These are phyloP conservation scores for Capronia americana DNA, from an alignment of 2,329 filamentous ascomycete species.

Conservation along the genomic window DNA sequence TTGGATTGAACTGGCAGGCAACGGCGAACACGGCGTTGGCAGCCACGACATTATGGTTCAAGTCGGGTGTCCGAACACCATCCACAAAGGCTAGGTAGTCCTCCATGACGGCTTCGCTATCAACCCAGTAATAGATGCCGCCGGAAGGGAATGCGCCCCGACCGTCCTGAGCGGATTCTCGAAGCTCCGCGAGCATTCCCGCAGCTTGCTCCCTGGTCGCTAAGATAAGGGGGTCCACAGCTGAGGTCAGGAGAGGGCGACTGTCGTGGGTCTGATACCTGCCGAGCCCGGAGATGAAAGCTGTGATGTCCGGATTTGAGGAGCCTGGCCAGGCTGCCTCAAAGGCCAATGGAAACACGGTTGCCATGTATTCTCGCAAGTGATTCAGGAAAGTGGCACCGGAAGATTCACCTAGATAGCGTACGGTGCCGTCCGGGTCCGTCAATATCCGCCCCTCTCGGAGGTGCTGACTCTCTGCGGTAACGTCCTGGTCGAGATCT, in stretches of 20 bases:
- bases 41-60: slow-evolving; percentile 47
- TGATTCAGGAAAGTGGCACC: slow-evolving; percentile 59
- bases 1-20: slow-evolving; percentile 42
- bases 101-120: slow-evolving; percentile 49
- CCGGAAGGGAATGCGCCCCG: slow-evolving; percentile 52
- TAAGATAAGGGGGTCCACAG: slow-evolving; percentile 51
- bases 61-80: slow-evolving; percentile 12
- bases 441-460: slow-evolving; percentile 51
- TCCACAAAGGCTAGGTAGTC: slow-evolving; percentile 36
- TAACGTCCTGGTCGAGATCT: slow-evolving; percentile 18
- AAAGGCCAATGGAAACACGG: slow-evolving; percentile 47
- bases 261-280: slow-evolving; percentile 58
- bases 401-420: slow-evolving; percentile 59
- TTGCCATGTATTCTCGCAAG: slow-evolving; percentile 57
- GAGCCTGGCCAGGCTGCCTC: slow-evolving; percentile 28
- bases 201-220: slow-evolving; percentile 49
- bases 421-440: slow-evolving; percentile 53
- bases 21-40: slow-evolving; percentile 57
- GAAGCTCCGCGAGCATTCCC: slow-evolving; percentile 50
- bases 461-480: slow-evolving; percentile 39
- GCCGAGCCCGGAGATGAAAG: slow-evolving; percentile 53
- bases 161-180: slow-evolving; percentile 56
- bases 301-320: slow-evolving; percentile 37
- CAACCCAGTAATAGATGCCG: slow-evolving; percentile 59
- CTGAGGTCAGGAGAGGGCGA: slow-evolving; percentile 48